phyloP scores from a whole-genome alignment of 805 yeast species.

The Pichia paraexigua region DNA sequence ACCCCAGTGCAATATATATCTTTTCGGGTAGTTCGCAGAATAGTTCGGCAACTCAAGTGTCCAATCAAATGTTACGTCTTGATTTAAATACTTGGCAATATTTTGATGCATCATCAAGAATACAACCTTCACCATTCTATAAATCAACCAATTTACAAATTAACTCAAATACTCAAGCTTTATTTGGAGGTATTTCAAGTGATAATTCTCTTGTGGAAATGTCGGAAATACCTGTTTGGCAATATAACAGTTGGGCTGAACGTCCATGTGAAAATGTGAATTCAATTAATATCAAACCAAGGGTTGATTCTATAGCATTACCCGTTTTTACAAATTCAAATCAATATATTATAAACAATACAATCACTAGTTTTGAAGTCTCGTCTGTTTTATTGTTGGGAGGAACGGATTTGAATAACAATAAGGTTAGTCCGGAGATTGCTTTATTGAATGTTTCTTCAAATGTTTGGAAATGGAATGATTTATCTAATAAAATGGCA shows the following conservation, averaged over 20 bases:
- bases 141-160: constrained; percentile 41
- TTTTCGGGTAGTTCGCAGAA: constrained; percentile 42
- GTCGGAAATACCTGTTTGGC: constrained; percentile 70
- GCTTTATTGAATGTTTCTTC: constrained; percentile 32
- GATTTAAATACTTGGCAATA: constrained; percentile 30
- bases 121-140: constrained; percentile 49
- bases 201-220: constrained; percentile 59
- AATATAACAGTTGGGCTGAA: constrained; percentile 63
- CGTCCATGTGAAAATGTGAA: constrained; percentile 28
- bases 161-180: constrained; percentile 37
- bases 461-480: constrained; percentile 38
- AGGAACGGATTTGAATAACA: constrained; percentile 38
- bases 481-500: constrained; percentile 22
- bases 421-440: constrained; percentile 34
- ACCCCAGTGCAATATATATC: constrained; percentile 36
- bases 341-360: constrained; percentile 13
- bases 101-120: constrained; percentile 37
- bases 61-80: constrained; percentile 38
- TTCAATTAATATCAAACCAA: constrained; percentile 38
- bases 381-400: constrained; percentile 49
- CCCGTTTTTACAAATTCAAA: constrained; percentile 40
- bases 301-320: constrained; percentile 44
- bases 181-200: constrained; percentile 59
- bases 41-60: constrained; percentile 13
- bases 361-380: constrained; percentile 29